These are phyloP conservation scores for Fusarium equiseti DNA, from an alignment of 2,329 filamentous ascomycete species.

Conservation along the genomic window DNA sequence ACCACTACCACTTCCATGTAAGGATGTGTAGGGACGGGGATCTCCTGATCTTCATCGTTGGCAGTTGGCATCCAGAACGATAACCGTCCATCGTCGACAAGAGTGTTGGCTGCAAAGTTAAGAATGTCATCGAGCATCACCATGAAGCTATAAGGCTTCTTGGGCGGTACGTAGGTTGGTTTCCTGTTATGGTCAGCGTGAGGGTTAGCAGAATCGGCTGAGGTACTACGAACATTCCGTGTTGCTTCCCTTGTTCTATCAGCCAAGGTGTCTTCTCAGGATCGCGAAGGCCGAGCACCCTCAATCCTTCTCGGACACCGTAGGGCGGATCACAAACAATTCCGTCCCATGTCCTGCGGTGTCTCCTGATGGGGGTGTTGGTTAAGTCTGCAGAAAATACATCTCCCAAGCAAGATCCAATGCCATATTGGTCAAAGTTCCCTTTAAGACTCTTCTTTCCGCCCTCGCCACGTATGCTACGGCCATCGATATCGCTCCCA, in stretches of 20 bases:
- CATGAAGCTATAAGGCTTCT: constrained; percentile 90
- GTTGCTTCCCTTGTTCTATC: constrained; percentile 75
- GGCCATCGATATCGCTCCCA: constrained; percentile 93
- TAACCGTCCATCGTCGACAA: constrained; percentile 83
- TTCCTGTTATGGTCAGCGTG: constrained; percentile 50
- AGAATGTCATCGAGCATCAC: constrained; percentile 93
- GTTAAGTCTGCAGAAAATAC: constrained; percentile 89
- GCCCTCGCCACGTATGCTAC: constrained; percentile 83
- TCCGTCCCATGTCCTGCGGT: constrained; percentile 78
- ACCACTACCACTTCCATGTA: constrained; percentile 78
- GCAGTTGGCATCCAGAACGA: constrained; percentile 98
- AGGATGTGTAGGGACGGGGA: constrained; percentile 81
- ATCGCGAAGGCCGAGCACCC: constrained; percentile 84
- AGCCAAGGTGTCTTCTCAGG: constrained; percentile 69
- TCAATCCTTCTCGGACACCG: constrained; percentile 90
- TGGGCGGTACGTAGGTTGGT: constrained; percentile 83
- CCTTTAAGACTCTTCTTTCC: constrained; percentile 64
- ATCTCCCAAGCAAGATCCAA: constrained; percentile 76
- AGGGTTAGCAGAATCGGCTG: neutral
- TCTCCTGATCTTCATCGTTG: constrained; percentile 80
- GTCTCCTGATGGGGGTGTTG: constrained; percentile 78
- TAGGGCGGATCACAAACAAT: constrained; percentile 98
- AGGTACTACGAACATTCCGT: constrained; percentile 71
- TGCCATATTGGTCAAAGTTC: constrained; percentile 88
- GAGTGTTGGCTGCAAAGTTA: constrained; percentile 78